Conservation (phyloP, 1,284 basidiomycete genomes). For the Tetrapyrgos nigripes region DNA sequence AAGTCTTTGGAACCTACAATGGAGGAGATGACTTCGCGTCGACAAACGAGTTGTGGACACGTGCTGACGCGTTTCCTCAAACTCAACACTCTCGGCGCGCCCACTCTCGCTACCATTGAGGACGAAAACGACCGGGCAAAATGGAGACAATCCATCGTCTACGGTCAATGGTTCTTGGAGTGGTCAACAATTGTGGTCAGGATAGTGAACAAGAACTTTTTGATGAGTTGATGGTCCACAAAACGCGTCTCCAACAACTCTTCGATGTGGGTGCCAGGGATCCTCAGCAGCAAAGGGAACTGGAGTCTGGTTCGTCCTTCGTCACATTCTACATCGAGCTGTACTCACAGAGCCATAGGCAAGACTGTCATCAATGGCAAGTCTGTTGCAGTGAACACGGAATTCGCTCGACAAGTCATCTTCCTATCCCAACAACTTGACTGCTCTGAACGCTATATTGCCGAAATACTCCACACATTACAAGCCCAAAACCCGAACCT, state of each 20-base stretch:
- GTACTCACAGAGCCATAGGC: constrained; percentile 46
- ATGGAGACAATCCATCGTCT: constrained; percentile 55
- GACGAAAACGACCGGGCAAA: not conserved
- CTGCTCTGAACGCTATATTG: constrained; percentile 79
- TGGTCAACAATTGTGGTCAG: constrained; percentile 45
- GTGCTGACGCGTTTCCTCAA: too few relatives aligned
- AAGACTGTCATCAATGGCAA: constrained; percentile 65
- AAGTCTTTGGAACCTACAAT: too few relatives aligned
- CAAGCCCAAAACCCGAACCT: constrained; percentile 71
- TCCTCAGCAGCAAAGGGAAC: constrained; percentile 68
- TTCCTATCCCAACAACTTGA: constrained; percentile 80
- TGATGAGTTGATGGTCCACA: constrained; percentile 72
- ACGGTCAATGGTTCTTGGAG: constrained; percentile 46
- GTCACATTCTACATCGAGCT: not conserved
- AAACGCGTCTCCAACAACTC: constrained; percentile 62
- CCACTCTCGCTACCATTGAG: not conserved
- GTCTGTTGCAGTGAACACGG: constrained; percentile 68
- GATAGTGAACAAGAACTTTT: constrained; percentile 77
- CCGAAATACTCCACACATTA: constrained; percentile 70
- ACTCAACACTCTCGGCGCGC: not conserved
- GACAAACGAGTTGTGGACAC: too few relatives aligned
- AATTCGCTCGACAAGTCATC: constrained; percentile 76
- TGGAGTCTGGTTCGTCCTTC: constrained; percentile 70
- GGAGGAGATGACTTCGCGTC: too few relatives aligned
- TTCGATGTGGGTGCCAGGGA: constrained; percentile 70